Base-by-base conservation (phyloP, 176 grass and related monocot genomes). In the Aegilops umbellulata region DNA sequence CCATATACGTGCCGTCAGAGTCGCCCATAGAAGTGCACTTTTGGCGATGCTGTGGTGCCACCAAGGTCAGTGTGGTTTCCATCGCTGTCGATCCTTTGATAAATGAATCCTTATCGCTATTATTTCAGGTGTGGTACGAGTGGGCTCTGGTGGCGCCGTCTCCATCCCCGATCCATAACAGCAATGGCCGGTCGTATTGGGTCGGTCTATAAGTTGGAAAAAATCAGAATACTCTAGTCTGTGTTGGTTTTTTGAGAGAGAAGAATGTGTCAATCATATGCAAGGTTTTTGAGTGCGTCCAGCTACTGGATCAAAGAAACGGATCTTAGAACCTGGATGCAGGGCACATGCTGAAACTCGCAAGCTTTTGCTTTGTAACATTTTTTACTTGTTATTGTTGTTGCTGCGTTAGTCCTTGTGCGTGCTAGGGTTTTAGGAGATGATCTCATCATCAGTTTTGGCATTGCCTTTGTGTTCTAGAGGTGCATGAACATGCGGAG, bases 121-220 rank as follows among this genome's bases (percentile, higher is more conserved):
- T 79, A 12, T 22, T 58, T 22, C 86, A 99, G 97, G 97, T 96
- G 74, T 99, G 97, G 97, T 99, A 99, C 3, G 97, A 99, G 77
- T 99, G 97, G 97, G 88, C 90, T 64, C 92, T 96, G 80, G 94
- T 80, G 49, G 75, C 83, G 0, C 92, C 97, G 2, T 92, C 92
- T 26, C 82, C 87, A 8, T 96, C 92, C 38, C 86, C 97, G 0
- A 88, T 99, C 41, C 97, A 99, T 67, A 99, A 99, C 88, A 96
- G 92, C 90, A 94, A 85, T 10, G 97, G 97, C 22, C 94, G 94
- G 25, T 99, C 97, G 0, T 96, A 99, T 64, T 99, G 97, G 97
- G 97, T 99, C 46, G 97, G 97, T 4, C 90, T 99, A 60, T 98
- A 65, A 91, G 22, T 30, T 69, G 25, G 10, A 42, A 42, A 51